Conservation (phyloP, 1,284 basidiomycete species). For the Leccinum subrobustum region DNA sequence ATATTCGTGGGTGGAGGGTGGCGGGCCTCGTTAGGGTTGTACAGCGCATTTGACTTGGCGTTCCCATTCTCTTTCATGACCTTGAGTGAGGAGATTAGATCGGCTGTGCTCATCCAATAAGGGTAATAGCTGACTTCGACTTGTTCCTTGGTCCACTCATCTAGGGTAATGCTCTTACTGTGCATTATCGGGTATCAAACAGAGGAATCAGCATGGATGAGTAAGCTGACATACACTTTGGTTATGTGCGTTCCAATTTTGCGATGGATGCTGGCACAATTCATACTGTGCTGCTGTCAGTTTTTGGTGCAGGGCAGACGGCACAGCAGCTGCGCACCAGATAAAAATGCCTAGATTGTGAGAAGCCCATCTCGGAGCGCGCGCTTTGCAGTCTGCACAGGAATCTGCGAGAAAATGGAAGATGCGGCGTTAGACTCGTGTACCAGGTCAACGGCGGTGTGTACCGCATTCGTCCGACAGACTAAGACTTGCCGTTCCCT, state of each 20-base stretch:
- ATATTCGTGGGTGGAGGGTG: conserved; percentile 79
- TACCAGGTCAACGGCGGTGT: conserved; percentile 1
- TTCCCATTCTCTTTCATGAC: conserved; percentile 78
- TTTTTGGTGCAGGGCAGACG: conserved; percentile 1
- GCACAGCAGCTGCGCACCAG: conserved; percentile 48
- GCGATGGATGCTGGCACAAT: conserved; percentile 83
- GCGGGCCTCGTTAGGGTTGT: conserved; percentile 74
- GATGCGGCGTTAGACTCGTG: conserved; percentile 7
- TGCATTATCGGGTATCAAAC: conserved; percentile 8
- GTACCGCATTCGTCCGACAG: neutral
- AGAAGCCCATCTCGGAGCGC: conserved; percentile 80
- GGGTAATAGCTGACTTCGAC: conserved; percentile 57
- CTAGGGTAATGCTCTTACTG: conserved; percentile 83
- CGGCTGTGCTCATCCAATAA: conserved; percentile 10
- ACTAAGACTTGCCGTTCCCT: conserved; percentile 62
- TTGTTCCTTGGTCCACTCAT: conserved; percentile 84
- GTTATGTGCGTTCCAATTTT: conserved; percentile 86
- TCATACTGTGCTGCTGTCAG: conserved; percentile 48
- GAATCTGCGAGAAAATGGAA: conserved; percentile 45
- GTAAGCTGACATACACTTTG: conserved; percentile 63
- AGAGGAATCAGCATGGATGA: neutral
- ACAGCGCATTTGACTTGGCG: conserved; percentile 68
- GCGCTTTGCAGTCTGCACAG: conserved; percentile 83
- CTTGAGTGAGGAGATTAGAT: conserved; percentile 31
- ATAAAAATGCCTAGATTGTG: conserved; percentile 80